Evolutionary conservation across 1,139 yeast genomes (phyloP).

Genomic region (Ogataea hybrid): DNA sequence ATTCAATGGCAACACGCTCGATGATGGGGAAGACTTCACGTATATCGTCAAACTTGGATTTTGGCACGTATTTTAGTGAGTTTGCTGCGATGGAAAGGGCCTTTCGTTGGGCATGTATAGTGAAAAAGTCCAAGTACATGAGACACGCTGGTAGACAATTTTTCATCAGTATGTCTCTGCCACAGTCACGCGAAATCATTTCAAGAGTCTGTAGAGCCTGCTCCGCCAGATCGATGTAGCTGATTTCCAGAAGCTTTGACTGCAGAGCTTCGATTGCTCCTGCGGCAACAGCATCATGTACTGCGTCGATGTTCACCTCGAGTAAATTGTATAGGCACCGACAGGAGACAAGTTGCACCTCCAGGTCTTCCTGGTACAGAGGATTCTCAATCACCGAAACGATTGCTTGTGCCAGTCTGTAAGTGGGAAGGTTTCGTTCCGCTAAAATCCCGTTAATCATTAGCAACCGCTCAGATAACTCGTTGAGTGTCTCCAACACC

Average conservation of each 20-base stretch:
- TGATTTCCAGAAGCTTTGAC: slow-evolving; percentile 67
- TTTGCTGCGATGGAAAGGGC: slow-evolving; percentile 78
- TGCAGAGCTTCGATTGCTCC: slow-evolving; percentile 70
- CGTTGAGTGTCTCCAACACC: slow-evolving; percentile 57
- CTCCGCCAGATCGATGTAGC: slow-evolving; percentile 88
- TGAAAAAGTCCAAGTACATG: slow-evolving; percentile 80
- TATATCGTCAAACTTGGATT: slow-evolving; percentile 45
- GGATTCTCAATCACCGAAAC: slow-evolving; percentile 62
- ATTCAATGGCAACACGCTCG: slow-evolving; percentile 58
- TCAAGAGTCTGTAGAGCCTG: slow-evolving; percentile 82
- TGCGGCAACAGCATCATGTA: slow-evolving; percentile 61
- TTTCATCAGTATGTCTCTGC: slow-evolving; percentile 48
- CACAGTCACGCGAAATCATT: slow-evolving; percentile 57
- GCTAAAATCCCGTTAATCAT: slow-evolving; percentile 65
- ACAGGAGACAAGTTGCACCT: slow-evolving; percentile 79
- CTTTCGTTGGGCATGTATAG: slow-evolving; percentile 85
- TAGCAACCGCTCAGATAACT: slow-evolving; percentile 57
- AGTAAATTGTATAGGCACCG: slow-evolving; percentile 80
- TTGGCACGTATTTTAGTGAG: slow-evolving; percentile 55
- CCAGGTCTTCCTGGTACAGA: slow-evolving; percentile 61
- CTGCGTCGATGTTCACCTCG: slow-evolving; percentile 71
- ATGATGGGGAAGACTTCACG: slow-evolving; percentile 61
- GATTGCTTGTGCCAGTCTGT: slow-evolving; percentile 52
- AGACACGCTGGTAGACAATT: slow-evolving; percentile 70
- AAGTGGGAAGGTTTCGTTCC: slow-evolving; percentile 64